Percentiles rank a stretch among this genome's conserved stretches.
These are phyloP conservation scores for Fusarium aywerte DNA, from an alignment of 2,329 filamentous ascomycete genomes.

Conservation along the genomic window DNA sequence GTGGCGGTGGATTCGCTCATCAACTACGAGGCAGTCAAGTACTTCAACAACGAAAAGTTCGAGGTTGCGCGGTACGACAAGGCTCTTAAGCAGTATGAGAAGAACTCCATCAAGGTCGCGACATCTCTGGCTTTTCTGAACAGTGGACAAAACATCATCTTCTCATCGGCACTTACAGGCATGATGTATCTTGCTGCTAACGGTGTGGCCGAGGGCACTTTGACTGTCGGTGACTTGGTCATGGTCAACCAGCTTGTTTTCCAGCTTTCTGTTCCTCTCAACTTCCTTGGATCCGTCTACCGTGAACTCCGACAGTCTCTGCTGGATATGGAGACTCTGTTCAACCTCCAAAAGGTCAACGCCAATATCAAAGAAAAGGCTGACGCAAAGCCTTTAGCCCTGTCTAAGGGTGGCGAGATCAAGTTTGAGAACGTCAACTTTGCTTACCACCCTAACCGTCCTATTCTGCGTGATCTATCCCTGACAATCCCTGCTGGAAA, in stretches of 20 bases:
- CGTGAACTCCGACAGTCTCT: constrained; percentile 93
- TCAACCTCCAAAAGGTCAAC: constrained; percentile 97
- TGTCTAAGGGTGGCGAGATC: constrained; percentile 86
- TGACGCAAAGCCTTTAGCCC: constrained; percentile 75
- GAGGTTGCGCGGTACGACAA: constrained; percentile 92
- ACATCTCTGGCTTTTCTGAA: constrained; percentile 94
- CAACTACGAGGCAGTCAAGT: constrained; percentile 99
- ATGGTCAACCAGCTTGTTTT: constrained; percentile 99
- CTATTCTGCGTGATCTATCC: constrained; percentile 84
- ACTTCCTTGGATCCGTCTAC: constrained; percentile 98
- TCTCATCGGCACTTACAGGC: constrained; percentile 88
- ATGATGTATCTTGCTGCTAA: constrained; percentile 99
- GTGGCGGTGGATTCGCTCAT: constrained; percentile 96
- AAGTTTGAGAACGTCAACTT: constrained; percentile 95
- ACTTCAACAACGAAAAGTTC: constrained; percentile 98
- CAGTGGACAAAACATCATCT: constrained; percentile 95
- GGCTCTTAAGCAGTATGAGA: constrained; percentile 86
- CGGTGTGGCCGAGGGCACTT: constrained; percentile 80
- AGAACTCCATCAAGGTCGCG: constrained; percentile 94
- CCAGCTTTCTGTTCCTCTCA: constrained; percentile 94
- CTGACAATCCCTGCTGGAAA: constrained; percentile 94
- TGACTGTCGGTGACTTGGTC: constrained; percentile 95
- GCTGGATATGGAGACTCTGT: constrained; percentile 98
- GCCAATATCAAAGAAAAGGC: constrained; percentile 83
- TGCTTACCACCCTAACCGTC: constrained; percentile 86